Percentiles rank a stretch among this genome's conserved stretches.
phyloP scores from a whole-genome alignment of 2,329 filamentous ascomycete genomes.

The Fusarium mundagurra region DNA sequence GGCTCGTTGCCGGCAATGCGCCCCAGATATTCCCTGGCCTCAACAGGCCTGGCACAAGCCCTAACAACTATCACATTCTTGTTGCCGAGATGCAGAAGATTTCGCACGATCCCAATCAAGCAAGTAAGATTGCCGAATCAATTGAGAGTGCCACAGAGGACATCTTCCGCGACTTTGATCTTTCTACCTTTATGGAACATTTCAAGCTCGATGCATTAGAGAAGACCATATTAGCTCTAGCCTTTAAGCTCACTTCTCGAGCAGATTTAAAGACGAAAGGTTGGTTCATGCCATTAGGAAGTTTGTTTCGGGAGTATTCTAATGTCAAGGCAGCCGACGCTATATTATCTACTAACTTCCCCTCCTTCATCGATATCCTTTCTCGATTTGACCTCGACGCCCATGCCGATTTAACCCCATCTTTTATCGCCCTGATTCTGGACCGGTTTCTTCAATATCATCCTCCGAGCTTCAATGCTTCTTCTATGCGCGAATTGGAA shows the following conservation, averaged over 20 bases:
- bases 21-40: conserved; percentile 87
- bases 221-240: conserved; percentile 87
- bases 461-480: conserved; percentile 84
- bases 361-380: conserved; percentile 80
- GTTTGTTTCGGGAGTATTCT: conserved; percentile 50
- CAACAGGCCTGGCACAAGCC: conserved; percentile 76
- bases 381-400: conserved; percentile 70
- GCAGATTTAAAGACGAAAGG: conserved; percentile 90
- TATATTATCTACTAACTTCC: conserved; percentile 84
- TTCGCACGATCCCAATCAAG: conserved; percentile 80
- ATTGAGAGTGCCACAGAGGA: conserved; percentile 92
- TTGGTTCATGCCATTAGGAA: conserved; percentile 52
- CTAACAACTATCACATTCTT: conserved; percentile 85
- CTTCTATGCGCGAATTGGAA: conserved; percentile 74
- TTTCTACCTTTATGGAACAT: conserved; percentile 95
- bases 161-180: conserved; percentile 93
- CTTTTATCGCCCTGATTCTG: conserved; percentile 81
- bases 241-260: conserved; percentile 85
- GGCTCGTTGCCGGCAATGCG: conserved; percentile 91
- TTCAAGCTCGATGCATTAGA: conserved; percentile 91
- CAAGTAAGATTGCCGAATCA: conserved; percentile 90
- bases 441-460: conserved; percentile 89
- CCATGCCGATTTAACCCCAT: conserved; percentile 72
- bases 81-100: conserved; percentile 88
- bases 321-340: conserved; percentile 74